A percentile compares a stretch with the other conserved stretches of the same genome.
Evolutionary conservation across 2,329 filamentous ascomycete species (phyloP).

Genomic region (Alternaria longipes): DNA sequence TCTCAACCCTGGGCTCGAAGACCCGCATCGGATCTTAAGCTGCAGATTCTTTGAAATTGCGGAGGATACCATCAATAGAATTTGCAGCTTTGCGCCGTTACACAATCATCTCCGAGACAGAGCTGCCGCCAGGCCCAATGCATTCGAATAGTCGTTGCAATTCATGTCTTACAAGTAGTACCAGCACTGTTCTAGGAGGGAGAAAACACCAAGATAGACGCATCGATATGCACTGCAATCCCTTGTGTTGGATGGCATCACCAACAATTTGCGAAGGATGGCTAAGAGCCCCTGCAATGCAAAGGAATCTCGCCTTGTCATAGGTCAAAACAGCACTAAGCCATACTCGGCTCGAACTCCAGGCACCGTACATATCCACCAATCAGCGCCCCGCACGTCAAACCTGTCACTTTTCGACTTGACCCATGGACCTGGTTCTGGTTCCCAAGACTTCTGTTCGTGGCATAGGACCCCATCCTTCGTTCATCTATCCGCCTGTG

Average conservation of each 20-base stretch:
- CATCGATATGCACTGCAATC: not conserved
- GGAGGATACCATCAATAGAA: slow-evolving; percentile 16
- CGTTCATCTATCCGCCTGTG: slow-evolving; percentile 30
- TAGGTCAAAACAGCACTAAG: slow-evolving; percentile 22
- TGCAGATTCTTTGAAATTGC: slow-evolving; percentile 19
- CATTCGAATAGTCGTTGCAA: not conserved
- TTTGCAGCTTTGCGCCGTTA: not conserved
- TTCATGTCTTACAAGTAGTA: not conserved
- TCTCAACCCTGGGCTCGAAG: not conserved
- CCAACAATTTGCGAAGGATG: slow-evolving; percentile 9
- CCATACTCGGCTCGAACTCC: slow-evolving; percentile 17
- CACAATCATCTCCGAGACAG: not conserved
- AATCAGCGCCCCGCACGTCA: slow-evolving; percentile 20
- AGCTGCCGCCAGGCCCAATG: not conserved
- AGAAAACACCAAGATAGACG: not conserved
- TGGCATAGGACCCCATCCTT: slow-evolving; percentile 25
- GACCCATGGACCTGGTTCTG: slow-evolving; percentile 18
- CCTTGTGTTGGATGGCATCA: not conserved
- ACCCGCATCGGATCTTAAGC: slow-evolving; percentile 9
- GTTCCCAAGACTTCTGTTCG: slow-evolving; percentile 12
- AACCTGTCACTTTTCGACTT: slow-evolving; percentile 23
- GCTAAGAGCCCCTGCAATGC: slow-evolving; percentile 29
- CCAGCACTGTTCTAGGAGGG: not conserved
- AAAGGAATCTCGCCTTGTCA: slow-evolving; percentile 25
- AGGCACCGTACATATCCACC: slow-evolving; percentile 30